Evolutionary conservation across 225 moss, liverwort and hornwort species (phyloP).

Genomic region (Rhytidiadelphus loreus): DNA sequence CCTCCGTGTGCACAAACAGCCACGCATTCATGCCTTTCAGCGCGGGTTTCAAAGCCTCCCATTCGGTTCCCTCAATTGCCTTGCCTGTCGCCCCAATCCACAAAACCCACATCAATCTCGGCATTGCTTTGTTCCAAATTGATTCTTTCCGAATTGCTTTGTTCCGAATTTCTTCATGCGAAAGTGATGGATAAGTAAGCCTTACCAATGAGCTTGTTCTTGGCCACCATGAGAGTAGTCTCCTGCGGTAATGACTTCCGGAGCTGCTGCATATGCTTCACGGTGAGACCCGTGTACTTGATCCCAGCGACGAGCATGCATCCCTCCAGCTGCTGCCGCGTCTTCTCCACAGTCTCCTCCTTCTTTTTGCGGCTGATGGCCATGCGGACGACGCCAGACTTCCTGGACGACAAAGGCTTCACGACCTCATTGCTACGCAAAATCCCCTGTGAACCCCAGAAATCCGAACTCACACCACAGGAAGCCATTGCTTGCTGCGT

Average conservation of each 20-base stretch:
- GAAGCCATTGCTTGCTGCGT: constrained; percentile 28
- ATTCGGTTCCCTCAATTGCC: constrained; percentile 95
- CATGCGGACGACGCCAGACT: constrained; percentile 37
- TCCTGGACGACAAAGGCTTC: background rate
- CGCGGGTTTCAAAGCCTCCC: constrained; percentile 85
- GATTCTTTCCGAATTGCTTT: background rate
- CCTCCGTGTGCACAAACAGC: constrained; percentile 94
- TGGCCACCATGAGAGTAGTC: constrained; percentile 78
- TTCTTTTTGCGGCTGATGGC: constrained; percentile 86
- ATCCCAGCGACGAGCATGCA: constrained; percentile 79
- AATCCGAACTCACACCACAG: constrained; percentile 29
- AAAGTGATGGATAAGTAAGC: background rate
- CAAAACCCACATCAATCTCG: background rate
- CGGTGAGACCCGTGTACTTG: constrained; percentile 63
- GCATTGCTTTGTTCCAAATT: background rate
- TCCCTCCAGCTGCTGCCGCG: constrained; percentile 77
- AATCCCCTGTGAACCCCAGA: constrained; percentile 31
- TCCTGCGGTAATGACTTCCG: constrained; percentile 58
- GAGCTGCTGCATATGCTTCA: constrained; percentile 78
- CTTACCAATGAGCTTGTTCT: constrained; percentile 91
- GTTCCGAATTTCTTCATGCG: background rate
- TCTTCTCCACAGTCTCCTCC: constrained; percentile 84
- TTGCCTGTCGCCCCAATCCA: constrained; percentile 33
- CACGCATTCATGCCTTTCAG: constrained; percentile 99
- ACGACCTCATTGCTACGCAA: background rate